Base-by-base conservation (phyloP, 352 stramenopile genomes). In the Phytophthora sp. region DNA sequence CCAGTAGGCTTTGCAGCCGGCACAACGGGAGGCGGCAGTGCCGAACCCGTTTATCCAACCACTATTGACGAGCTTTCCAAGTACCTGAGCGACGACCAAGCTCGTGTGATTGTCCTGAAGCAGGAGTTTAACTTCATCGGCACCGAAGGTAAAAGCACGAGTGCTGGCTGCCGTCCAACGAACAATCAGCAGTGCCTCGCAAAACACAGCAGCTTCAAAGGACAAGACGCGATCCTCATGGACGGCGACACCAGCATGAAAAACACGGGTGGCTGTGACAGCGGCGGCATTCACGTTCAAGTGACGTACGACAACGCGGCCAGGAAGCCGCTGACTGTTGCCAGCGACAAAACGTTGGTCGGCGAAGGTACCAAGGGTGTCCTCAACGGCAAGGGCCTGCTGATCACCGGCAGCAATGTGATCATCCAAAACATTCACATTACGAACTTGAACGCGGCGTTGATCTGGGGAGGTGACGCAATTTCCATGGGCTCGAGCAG, bases 361-460 rank as follows among this genome's bases (percentile, higher is more conserved):
- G 74, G 77, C 15, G 66, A 77, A 26, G 72, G 69, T 18, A 69
- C 24, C 7, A 66, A 49, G 6, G 74, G 69, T 6, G 62, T 81
- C 30, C 63, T 83, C 38, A 49, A 67, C 48, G 74, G 77, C 45
- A 84, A 84, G 34, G 77, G 77, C 0, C n/a, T 84, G 5, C 50
- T 34, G 34, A 69, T 85, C 53, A 20, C 15, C 4, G 75, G 74
- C 20, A 34, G 54, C 48, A 85, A 84, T 52, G 74, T 84, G 20
- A 84, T 88, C 35, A 31, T 85, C 12, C 76, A 85, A 59, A 85
- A 88, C 48, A 66, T 88, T 38, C 59, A 84, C 63, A 80, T 88
- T 62, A 81, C 61, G 15, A 55, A 88, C 41, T 44, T 88, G 15
- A 88, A 88, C 54, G 76, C 78, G 30, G 70, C 84, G 23, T 37